These are phyloP conservation scores for Cinnamomum chago DNA, from an alignment of 164 flowering plant species.

Conservation along the genomic window DNA sequence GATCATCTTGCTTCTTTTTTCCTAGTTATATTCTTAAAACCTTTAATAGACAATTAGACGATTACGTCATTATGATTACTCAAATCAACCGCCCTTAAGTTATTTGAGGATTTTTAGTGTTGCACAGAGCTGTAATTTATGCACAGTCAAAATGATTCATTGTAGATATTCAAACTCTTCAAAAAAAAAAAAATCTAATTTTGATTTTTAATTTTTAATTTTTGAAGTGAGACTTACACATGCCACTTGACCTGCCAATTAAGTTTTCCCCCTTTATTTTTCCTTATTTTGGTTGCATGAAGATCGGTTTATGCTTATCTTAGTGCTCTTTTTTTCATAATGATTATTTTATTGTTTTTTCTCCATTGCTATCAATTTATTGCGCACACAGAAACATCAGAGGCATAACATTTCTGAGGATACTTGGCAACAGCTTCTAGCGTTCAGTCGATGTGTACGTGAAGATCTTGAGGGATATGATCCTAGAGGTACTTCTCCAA, in stretches of 20 bases:
- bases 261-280: not conserved
- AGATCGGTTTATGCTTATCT: not conserved
- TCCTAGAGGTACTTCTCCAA: conserved; percentile 59
- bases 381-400: conserved; percentile 56
- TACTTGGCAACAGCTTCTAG: conserved; percentile 87
- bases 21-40: too few relatives aligned
- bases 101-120: not conserved
- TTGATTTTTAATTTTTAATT: too few relatives aligned
- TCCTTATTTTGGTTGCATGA: not conserved
- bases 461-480: conserved; percentile 91
- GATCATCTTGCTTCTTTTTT: too few relatives aligned
- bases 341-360: conserved; percentile 5
- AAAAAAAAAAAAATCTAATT: too few relatives aligned
- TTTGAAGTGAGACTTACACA: too few relatives aligned
- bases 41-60: too few relatives aligned
- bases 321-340: not conserved
- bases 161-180: not conserved
- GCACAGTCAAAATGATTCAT: not conserved
- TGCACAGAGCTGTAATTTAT: not conserved
- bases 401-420: conserved; percentile 83
- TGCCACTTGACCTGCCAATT: not conserved
- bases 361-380: conserved; percentile 10
- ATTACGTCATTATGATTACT: too few relatives aligned
- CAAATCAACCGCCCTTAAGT: too few relatives aligned
- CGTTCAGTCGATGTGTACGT: conserved; percentile 79